phyloP scores from a whole-genome alignment of 306 rosid species.

The Pyrus bretschneideri region DNA sequence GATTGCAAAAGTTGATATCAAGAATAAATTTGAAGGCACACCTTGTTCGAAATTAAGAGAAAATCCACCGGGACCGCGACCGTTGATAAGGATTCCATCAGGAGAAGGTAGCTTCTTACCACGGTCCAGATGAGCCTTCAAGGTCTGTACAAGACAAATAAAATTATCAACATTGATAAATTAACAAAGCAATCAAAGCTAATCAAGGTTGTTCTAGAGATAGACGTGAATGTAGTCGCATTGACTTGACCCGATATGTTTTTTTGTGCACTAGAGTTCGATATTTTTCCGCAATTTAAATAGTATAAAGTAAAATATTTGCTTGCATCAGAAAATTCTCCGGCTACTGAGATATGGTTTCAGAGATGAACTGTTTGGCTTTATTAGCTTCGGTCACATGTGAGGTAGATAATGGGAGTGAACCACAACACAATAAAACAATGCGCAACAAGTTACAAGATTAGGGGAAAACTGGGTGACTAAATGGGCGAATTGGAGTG shows the following conservation, averaged over 20 bases:
- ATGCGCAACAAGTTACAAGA: neutral
- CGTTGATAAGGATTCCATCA: conserved; percentile 92
- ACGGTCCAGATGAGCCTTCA: conserved; percentile 58
- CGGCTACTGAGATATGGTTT: neutral
- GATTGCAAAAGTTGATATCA: neutral
- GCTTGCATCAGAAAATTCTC: neutral
- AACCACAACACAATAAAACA: neutral
- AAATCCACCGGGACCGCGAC: conserved; percentile 75
- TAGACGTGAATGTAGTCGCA: neutral
- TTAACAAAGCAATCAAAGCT: neutral
- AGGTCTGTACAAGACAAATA: conserved; percentile 29
- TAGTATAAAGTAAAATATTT: neutral
- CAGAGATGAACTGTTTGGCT: neutral
- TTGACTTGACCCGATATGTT: too few relatives aligned
- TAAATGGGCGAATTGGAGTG: neutral
- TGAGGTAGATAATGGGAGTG: neutral
- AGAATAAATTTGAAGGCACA: neutral
- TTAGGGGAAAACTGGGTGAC: neutral
- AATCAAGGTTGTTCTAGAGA: neutral
- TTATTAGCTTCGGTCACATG: neutral
- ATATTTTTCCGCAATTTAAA: too few relatives aligned
- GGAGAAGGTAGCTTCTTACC: conserved; percentile 78
- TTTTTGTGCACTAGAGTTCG: too few relatives aligned
- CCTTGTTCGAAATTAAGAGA: conserved; percentile 84
- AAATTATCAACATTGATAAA: neutral